Base-by-base conservation (phyloP, 179 eudicot genomes). In the Carnegiea gigantea region DNA sequence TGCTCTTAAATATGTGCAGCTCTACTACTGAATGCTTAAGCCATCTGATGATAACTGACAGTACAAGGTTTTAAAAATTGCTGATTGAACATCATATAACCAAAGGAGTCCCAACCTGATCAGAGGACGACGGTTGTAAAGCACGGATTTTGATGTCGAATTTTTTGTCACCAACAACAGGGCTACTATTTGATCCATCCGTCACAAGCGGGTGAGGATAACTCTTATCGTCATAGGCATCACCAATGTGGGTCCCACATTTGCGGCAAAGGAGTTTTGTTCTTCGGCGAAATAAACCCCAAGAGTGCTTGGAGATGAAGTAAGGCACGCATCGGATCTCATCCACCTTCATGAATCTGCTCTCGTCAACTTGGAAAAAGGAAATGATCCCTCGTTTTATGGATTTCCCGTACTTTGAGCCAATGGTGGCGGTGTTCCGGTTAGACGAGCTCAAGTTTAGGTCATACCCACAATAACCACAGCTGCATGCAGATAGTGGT, bases 381-480 rank as follows among this genome's bases (percentile, higher is more conserved):
- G 98, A 92, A 65, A 92, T 87, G 73, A 89, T 88, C 73, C 98
- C 98, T 48, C 87, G 88, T 84, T 88, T 94, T 60, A 94, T 94
- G 71, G 93, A 91, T 88, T 94, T 94, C 21, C 92, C 91, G 46
- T 93, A 93, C 79, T 93, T 90, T 60, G 94, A 92, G 77, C 98
- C 93, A 1, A 93, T 91, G 64, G 89, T 85, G 64, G 93, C 83
- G 6, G 97, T 93, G 71, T 92, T 93, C 70, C 97, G 89, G 77
- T 87, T 87, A 23, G 92, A 93, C 21, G 98, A 93, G 83, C 89
- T 91, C 82, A 93, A 82, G 83, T 92, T 92, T 40, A 93, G 85
- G 40, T 93, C 95, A 76, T 88, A 92, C 23, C 98, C 98, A 75
- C 98, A 93, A 59, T 88, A 86, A 59, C 98, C 96, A 82, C 98